Evolutionary conservation across 305 asterid species (phyloP), one percentile per base, ranked within the genome.

Genomic region (Euphrasia arctica): DNA sequence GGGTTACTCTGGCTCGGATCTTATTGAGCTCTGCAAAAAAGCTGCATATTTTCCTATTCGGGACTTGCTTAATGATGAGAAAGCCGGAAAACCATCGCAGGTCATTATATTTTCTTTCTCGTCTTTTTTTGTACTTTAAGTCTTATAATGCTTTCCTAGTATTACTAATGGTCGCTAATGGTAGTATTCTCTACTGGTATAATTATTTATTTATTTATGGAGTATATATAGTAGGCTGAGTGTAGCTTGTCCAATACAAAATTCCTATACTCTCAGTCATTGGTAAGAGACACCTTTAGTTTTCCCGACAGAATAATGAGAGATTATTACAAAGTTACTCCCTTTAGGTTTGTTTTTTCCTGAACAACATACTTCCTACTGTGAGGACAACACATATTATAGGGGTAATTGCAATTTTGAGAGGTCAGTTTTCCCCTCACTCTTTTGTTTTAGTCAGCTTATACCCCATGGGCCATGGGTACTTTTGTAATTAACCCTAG

Each of bases 1-100:
- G 58, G 97, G 97, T 67, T 84, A 67, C 77, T 87, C 95, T 5
- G 99, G 99, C 60, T 93, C 99, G 1, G 99, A 93, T 78, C 85
- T 90, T 68, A 81, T 88, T 18, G 97, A 90, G 70, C 82, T 93
- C 67, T 93, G 99, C 71, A 88, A 90, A 75, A 88, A 90, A 60
- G 97, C 99, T 54, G 97, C 95, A 62, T 90, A 93, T 79, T 84
- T 74, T 70, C 89, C 99, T 12, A 78, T 90, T 62, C 69, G 96
- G 71, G 92, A 93, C 8, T 59, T 90, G 48, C 95, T 93, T 10
- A 48, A 87, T 64, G 92, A 82, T 62, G 99, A 93, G 78, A 86
- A 77, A 77, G 45, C 75, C 15, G 99, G 97, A 51, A 88, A 69
- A 49, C 55, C 63, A 41, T 54, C 78, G 12, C 31, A 36, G 82